These are phyloP conservation scores for Ogataea kodamae DNA, from an alignment of 805 yeast genomes.

Conservation along the genomic window DNA sequence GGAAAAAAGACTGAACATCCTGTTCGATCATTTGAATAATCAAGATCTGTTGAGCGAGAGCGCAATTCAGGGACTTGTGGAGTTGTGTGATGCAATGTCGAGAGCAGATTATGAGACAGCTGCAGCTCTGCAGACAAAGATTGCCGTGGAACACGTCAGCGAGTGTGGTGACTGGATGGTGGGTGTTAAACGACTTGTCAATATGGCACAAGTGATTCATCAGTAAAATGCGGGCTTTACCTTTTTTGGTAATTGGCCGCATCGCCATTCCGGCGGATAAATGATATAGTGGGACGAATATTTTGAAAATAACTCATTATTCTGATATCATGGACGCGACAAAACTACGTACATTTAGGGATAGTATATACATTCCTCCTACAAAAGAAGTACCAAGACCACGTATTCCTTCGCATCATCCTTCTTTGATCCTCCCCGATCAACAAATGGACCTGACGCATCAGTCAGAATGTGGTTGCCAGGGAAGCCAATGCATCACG, in stretches of 20 bases:
- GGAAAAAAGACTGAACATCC: constrained; percentile 71
- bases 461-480: constrained; percentile 33
- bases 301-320: constrained; percentile 2
- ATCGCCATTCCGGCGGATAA: constrained; percentile 5
- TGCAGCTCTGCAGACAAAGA: constrained; percentile 46
- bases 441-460: constrained; percentile 27
- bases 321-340: constrained; percentile 31
- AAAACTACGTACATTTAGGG: constrained; percentile 29
- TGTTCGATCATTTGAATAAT: constrained; percentile 76
- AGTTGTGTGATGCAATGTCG: constrained; percentile 48
- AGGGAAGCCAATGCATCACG: constrained; percentile 32
- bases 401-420: constrained; percentile 33
- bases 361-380: constrained; percentile 35
- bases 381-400: constrained; percentile 16
- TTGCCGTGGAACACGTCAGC: constrained; percentile 59
- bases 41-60: constrained; percentile 58
- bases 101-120: constrained; percentile 60
- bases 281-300: constrained; percentile 8
- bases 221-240: constrained; percentile 4
- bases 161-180: constrained; percentile 91
- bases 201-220: constrained; percentile 52
- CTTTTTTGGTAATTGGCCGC: constrained; percentile 7
- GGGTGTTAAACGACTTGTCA: constrained; percentile 84
- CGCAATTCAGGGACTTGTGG: constrained; percentile 51
- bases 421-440: constrained; percentile 34